A percentile compares a stretch with the other conserved stretches of the same genome.
These are phyloP conservation scores for Trichoderma koningii DNA, from an alignment of 2,329 filamentous ascomycete species.

Conservation along the genomic window DNA sequence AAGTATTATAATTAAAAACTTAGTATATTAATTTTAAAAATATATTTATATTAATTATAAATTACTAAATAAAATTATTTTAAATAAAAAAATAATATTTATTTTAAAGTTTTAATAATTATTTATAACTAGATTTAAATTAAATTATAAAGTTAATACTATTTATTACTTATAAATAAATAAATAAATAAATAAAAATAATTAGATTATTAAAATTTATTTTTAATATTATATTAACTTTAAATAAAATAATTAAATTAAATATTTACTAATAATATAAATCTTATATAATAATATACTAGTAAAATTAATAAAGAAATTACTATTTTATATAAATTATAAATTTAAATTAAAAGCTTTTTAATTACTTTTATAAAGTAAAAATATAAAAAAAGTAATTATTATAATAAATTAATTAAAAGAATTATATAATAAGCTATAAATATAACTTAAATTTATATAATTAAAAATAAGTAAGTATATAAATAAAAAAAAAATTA, in stretches of 20 bases:
- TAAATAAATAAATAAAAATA: background rate
- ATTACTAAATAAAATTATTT: too few species aligned
- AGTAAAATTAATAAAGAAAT: background rate
- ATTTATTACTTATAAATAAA: background rate
- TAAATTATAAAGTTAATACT: background rate
- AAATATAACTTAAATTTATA: background rate
- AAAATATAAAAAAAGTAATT: too few species aligned
- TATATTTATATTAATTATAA: background rate
- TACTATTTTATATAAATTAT: background rate
- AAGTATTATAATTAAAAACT: background rate
- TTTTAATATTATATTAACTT: background rate
- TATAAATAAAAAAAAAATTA: background rate
- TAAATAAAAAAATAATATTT: too few species aligned
- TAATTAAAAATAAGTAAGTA: too few species aligned
- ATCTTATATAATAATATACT: background rate
- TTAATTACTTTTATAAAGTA: too few species aligned
- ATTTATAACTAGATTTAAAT: background rate
- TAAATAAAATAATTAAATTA: background rate
- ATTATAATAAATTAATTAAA: too few species aligned
- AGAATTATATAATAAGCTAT: background rate
- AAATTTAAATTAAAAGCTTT: too few species aligned
- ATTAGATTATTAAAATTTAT: background rate
- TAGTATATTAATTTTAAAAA: background rate
- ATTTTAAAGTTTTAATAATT: too few species aligned
- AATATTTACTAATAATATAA: background rate